Conservation (phyloP, 2,329 filamentous ascomycete genomes). For the Harringtonia lauricola region DNA sequence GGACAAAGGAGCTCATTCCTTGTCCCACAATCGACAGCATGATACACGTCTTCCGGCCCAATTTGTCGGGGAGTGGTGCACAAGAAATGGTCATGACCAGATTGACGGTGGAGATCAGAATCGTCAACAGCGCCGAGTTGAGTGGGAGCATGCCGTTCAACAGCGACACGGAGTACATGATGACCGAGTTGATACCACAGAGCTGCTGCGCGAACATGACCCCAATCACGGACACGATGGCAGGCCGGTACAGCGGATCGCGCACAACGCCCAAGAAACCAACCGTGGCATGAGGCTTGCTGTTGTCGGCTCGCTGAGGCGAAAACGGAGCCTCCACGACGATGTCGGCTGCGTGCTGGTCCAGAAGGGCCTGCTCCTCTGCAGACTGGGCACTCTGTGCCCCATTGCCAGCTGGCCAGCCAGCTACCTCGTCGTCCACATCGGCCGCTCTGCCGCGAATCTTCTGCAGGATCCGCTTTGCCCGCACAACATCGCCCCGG, state of each 20-base stretch:
- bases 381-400: constrained; percentile 21
- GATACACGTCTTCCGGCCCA: constrained; percentile 80
- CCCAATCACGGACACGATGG: constrained; percentile 73
- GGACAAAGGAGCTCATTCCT: constrained; percentile 62
- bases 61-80: constrained; percentile 74
- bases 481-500: constrained; percentile 48
- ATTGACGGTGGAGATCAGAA: constrained; percentile 79
- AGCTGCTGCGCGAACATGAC: constrained; percentile 92
- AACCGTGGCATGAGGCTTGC: constrained; percentile 24
- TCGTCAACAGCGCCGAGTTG: constrained; percentile 73
- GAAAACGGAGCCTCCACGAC: constrained; percentile 12
- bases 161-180: constrained; percentile 96
- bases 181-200: constrained; percentile 89
- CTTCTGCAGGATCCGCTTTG: constrained; percentile 57
- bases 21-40: constrained; percentile 77
- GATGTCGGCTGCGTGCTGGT: constrained; percentile 17
- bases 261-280: constrained; percentile 55
- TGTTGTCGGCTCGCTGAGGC: constrained; percentile 4
- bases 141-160: constrained; percentile 71
- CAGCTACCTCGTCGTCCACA: constrained; percentile 61
- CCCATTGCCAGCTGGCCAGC: constrained; percentile 41
- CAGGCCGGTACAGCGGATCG: constrained; percentile 57
- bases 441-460: constrained; percentile 61
- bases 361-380: constrained; percentile 64
- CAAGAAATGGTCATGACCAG: constrained; percentile 71